phyloP scores from a whole-genome alignment of 2,329 filamentous ascomycete genomes.

The Dactylellina drechsleri region DNA sequence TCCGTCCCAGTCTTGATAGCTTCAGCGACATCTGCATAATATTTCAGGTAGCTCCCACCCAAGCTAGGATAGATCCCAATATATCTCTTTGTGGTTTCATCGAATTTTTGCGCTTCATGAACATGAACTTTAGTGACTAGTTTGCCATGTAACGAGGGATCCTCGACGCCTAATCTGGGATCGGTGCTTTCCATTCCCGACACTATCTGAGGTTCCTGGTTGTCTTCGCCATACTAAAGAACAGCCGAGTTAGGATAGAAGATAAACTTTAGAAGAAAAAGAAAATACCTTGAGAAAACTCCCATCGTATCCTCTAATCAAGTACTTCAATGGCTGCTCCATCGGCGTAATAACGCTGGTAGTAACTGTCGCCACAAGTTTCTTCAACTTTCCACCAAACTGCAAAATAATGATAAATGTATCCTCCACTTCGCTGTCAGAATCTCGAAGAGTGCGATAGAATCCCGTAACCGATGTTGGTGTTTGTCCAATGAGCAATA shows the following conservation, averaged over 20 bases:
- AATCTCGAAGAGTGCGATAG: constrained; percentile 59
- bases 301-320: constrained; percentile 60
- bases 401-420: constrained; percentile 56
- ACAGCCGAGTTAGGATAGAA: too few relatives aligned
- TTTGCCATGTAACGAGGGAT: constrained; percentile 38
- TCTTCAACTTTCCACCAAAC: constrained; percentile 38
- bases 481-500: constrained; percentile 61
- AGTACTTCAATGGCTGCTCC: constrained; percentile 60
- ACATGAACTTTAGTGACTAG: constrained; percentile 41
- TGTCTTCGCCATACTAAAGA: constrained; percentile 48
- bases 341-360: constrained; percentile 60
- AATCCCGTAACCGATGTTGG: constrained; percentile 55
- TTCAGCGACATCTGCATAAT: constrained; percentile 43
- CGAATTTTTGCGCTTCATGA: constrained; percentile 30
- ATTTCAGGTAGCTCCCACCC: constrained; percentile 40
- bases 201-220: constrained; percentile 42
- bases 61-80: constrained; percentile 45
- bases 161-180: constrained; percentile 43
- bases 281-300: constrained; percentile 62
- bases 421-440: constrained; percentile 58
- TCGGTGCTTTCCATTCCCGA: constrained; percentile 50
- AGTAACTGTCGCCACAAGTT: constrained; percentile 60
- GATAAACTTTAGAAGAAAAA: too few relatives aligned
- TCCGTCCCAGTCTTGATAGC: constrained; percentile 39
- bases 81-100: constrained; percentile 31